Percentiles rank a stretch among this genome's conserved stretches.
phyloP scores from a whole-genome alignment of 1,284 basidiomycete species.

The Malassezia slooffiae region DNA sequence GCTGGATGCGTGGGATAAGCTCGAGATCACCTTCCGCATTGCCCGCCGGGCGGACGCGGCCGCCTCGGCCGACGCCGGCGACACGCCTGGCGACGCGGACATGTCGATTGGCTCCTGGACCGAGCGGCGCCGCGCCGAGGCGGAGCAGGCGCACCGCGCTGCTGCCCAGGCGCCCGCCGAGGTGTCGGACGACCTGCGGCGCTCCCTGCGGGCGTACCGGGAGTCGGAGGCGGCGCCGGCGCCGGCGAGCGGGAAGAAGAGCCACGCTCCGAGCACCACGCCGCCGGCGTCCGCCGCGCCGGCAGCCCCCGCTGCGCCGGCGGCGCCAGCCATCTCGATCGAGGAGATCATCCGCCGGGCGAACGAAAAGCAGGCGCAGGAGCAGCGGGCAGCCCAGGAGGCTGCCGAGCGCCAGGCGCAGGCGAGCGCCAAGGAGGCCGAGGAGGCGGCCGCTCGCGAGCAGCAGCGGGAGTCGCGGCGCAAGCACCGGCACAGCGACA shows the following conservation, averaged over 20 bases:
- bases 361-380: constrained; percentile 26
- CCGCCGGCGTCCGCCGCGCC: neutral
- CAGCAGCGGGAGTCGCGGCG: neutral
- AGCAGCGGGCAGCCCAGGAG: constrained; percentile 7
- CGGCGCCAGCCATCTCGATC: constrained; percentile 22
- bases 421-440: too few species aligned
- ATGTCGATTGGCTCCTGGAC: constrained; percentile 6
- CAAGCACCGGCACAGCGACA: neutral
- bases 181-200: constrained; percentile 22
- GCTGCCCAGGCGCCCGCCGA: constrained; percentile 34
- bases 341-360: constrained; percentile 43
- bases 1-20: constrained; percentile 61
- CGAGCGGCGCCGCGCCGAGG: constrained; percentile 18
- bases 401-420: too few species aligned
- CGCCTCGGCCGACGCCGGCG: constrained; percentile 45
- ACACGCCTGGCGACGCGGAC: constrained; percentile 9
- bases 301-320: constrained; percentile 5
- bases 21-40: constrained; percentile 71
- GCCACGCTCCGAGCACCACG: neutral
- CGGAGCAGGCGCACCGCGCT: constrained; percentile 31
- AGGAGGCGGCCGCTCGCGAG: constrained; percentile 9
- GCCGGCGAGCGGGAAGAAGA: neutral
- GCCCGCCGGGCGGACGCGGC: constrained; percentile 50
- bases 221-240: constrained; percentile 1
- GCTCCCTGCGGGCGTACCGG: constrained; percentile 9